Percentiles rank a stretch among this genome's conserved stretches.
These are phyloP conservation scores for Komagataella kurtzmanii DNA, from an alignment of 805 yeast genomes.

Conservation along the genomic window DNA sequence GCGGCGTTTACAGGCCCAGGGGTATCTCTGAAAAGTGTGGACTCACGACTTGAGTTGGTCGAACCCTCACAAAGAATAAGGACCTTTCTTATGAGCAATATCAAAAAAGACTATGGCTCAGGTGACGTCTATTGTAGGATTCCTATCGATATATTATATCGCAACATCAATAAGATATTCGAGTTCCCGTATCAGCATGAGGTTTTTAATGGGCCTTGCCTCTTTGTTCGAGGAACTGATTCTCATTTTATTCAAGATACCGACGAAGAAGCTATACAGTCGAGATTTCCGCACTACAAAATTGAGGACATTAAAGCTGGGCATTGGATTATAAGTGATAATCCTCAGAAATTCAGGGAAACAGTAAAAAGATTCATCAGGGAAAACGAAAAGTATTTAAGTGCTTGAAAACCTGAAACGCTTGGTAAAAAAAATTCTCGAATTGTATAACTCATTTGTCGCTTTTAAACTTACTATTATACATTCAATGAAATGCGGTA, in stretches of 20 bases:
- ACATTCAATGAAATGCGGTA: neutral
- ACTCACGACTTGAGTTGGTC: conserved; percentile 39
- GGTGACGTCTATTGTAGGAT: conserved; percentile 27
- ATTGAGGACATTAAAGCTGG: conserved; percentile 64
- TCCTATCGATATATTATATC: conserved; percentile 54
- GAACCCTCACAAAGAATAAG: conserved; percentile 49
- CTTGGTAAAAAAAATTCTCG: neutral
- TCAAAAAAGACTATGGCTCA: conserved; percentile 24
- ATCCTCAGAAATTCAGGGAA: conserved; percentile 58
- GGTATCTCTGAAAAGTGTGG: conserved; percentile 38
- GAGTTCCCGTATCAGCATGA: conserved; percentile 35
- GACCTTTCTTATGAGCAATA: conserved; percentile 62
- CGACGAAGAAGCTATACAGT: conserved; percentile 4
- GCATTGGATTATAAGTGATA: conserved; percentile 87
- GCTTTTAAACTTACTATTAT: neutral
- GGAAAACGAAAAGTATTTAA: neutral
- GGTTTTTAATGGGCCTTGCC: conserved; percentile 52
- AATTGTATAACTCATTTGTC: neutral
- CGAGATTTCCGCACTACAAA: conserved; percentile 51
- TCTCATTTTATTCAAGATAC: conserved; percentile 25
- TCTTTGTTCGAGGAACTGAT: conserved; percentile 65
- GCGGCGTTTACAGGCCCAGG: conserved; percentile 3
- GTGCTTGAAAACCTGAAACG: neutral
- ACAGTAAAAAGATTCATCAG: conserved; percentile 36
- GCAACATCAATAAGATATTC: conserved; percentile 49